phyloP scores from a whole-genome alignment of 202 grass and related monocot genomes.

The Brachypodium distachyon region DNA sequence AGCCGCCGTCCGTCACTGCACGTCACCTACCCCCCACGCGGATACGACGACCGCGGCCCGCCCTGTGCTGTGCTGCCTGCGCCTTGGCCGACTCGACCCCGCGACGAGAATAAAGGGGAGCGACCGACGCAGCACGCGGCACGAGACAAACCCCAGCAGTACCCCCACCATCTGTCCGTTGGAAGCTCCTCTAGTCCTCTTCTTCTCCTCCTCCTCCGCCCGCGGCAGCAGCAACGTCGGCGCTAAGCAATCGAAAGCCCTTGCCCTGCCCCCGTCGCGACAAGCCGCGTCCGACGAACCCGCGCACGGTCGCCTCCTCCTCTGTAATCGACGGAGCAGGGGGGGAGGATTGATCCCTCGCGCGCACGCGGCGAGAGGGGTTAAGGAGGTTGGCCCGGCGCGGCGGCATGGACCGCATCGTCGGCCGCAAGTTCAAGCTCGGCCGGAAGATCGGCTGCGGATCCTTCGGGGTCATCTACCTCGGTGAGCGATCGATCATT shows the following conservation, averaged over 20 bases:
- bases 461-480: slow-evolving; percentile 92
- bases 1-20: too few species aligned
- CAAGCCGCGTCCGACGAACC: background rate
- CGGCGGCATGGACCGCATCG: slow-evolving; percentile 56
- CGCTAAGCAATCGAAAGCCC: background rate
- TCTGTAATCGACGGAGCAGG: background rate
- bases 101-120: background rate
- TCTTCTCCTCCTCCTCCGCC: background rate
- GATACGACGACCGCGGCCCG: background rate
- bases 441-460: slow-evolving; percentile 91
- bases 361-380: background rate
- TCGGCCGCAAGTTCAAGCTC: slow-evolving; percentile 74
- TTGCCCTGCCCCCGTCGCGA: too few species aligned
- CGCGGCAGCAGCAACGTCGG: slow-evolving; percentile 14
- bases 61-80: background rate
- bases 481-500: slow-evolving; percentile 41
- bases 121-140: background rate
- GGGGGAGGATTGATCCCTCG: background rate
- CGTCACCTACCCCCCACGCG: too few species aligned
- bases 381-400: too few species aligned
- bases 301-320: background rate
- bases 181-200: too few species aligned
- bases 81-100: background rate
- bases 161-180: background rate
- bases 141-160: too few species aligned